These are phyloP conservation scores for Ilyonectria sp. DNA, from an alignment of 2,329 filamentous ascomycete species.

Conservation along the genomic window DNA sequence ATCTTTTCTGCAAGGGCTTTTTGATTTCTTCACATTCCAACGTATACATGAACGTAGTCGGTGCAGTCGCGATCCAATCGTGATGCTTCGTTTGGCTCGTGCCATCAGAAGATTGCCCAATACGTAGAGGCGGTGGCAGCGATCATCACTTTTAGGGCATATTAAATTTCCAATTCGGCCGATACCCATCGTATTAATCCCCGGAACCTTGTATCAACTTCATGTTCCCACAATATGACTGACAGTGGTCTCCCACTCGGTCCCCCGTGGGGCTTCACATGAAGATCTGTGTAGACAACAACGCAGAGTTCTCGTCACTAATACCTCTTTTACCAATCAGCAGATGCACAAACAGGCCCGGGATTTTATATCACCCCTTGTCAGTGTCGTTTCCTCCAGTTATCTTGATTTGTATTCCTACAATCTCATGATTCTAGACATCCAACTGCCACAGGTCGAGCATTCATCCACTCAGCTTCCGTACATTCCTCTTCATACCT, in stretches of 20 bases:
- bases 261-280: not conserved
- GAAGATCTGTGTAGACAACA: not conserved
- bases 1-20: slow-evolving; percentile 24
- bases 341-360: not conserved
- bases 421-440: not conserved
- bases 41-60: not conserved
- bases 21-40: not conserved
- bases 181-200: not conserved
- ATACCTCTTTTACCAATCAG: not conserved
- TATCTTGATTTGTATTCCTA: not conserved
- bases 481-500: not conserved
- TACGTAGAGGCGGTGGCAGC: not conserved
- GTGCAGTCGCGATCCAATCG: not conserved
- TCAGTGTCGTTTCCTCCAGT: not conserved
- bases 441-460: not conserved
- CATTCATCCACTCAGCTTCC: not conserved
- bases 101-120: not conserved
- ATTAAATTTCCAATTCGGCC: not conserved
- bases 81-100: not conserved
- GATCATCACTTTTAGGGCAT: not conserved
- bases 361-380: not conserved
- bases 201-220: not conserved
- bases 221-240: not conserved
- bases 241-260: not conserved
- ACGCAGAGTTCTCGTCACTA: not conserved